Evolutionary conservation across 441 rosid species (phyloP), one percentile per base, ranked within the genome.

Genomic region (Populus hybrid): DNA sequence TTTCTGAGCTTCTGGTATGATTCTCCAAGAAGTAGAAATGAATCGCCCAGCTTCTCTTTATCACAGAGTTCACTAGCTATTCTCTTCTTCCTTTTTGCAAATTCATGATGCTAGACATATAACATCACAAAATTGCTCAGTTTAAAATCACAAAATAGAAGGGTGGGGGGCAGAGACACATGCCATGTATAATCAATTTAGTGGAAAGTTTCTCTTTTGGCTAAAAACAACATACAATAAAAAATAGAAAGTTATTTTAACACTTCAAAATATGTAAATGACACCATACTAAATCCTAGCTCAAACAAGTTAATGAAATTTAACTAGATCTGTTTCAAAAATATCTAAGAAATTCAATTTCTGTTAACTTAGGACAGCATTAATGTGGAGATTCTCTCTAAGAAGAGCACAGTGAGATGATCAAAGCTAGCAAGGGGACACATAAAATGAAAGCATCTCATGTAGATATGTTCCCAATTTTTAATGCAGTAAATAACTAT

Each of bases 1-100:
- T 90, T 85, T 85, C 95, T 87, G 75, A 95, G 97, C 88, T 88
- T 91, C 64, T 86, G 90, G 84, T 97, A 95, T 23, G 99, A 95
- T 81, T 97, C 97, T 72, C 99, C 97, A 75, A 93, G 82, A 80
- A 81, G 89, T 84, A 90, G 87, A 87, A 68, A 92, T 40, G 99
- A 87, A 86, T 97, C 99, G 76, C 93, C 80, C 71, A 86, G 82
- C 85, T 91, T 95, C 85, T 90, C 97, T 88, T 89, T 93, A 87
- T 97, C 99, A 64, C 88, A 85, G 32, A 97, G 95, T 77, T 91
- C 88, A 73, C 23, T 80, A 73, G 98, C 84, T 76, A 95, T 81
- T 82, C 84, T 85, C 89, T 93, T 93, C 89, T 93, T 95, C 83
- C 83, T 84, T 84, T 95, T 91, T 61, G 97, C 91, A 86, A 81